A percentile compares a stretch with the other conserved stretches of the same genome.
Evolutionary conservation across 768 basidiomycete species (phyloP).

Genomic region (Hericium alpestre): DNA sequence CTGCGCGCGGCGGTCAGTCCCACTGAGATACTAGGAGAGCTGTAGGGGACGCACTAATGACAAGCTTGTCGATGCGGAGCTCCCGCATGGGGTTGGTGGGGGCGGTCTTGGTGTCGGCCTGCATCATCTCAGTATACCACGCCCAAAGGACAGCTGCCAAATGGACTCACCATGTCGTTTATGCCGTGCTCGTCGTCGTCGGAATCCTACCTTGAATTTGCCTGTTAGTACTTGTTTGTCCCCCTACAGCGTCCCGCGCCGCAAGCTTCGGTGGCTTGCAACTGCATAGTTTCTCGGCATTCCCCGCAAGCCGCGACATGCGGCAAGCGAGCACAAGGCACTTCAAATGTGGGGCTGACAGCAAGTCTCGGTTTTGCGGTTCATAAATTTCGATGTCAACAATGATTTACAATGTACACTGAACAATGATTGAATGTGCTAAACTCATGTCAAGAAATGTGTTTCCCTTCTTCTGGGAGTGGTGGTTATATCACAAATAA

Average conservation of each 20-base stretch:
- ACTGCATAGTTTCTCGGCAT: slow-evolving; percentile 1
- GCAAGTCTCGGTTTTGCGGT: too few relatives aligned
- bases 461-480: too few relatives aligned
- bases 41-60: slow-evolving; percentile 78
- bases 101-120: slow-evolving; percentile 85
- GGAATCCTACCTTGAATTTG: background rate
- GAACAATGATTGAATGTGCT: too few relatives aligned
- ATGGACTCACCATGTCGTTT: slow-evolving; percentile 1
- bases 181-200: slow-evolving; percentile 1
- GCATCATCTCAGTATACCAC: background rate
- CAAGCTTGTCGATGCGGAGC: slow-evolving; percentile 94
- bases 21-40: slow-evolving; percentile 5
- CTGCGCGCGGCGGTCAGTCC: slow-evolving; percentile 28
- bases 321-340: too few relatives aligned
- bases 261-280: slow-evolving; percentile 1
- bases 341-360: too few relatives aligned
- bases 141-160: too few relatives aligned
- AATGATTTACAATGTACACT: too few relatives aligned
- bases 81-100: slow-evolving; percentile 95
- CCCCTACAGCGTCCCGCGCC: background rate
- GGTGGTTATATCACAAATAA: too few relatives aligned
- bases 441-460: too few relatives aligned
- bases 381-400: too few relatives aligned
- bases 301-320: background rate
- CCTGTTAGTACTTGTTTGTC: slow-evolving; percentile 1